Base-by-base conservation (phyloP, 805 yeast genomes). In the Yarrowia divulgata region DNA sequence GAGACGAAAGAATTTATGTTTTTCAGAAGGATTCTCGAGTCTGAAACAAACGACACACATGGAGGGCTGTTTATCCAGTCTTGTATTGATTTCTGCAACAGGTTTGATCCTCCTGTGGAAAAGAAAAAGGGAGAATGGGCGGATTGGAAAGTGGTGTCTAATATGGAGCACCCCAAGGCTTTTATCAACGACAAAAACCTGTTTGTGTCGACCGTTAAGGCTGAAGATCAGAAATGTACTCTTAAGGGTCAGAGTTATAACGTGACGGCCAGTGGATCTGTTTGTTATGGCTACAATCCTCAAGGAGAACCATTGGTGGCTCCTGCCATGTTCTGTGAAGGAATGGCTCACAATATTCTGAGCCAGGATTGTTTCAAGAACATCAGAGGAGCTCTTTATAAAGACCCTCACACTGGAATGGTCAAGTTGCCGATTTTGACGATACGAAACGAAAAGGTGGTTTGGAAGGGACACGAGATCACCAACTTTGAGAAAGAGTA, bases 101-200 rank as follows among this genome's bases (percentile, higher is more conserved):
- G 12, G 7, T 13, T 19, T 10, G 50, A 46, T 23, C 29, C 50
- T 5, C 32, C 16, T n/a, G 16, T 46, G 16, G 9, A 14, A 7
- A 5, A 8, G 6, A 14, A 14, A 8, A 8, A 23, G 8, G n/a
- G n/a, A 23, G 50, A 23, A 8, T 43, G 48, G 48, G 48, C 13
- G 12, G 48, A 46, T 5, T 40, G 43, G 43, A 40, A 6, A 7
- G 43, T 40, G 43, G 8, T 16, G 12, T 18, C 14, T 1, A 46
- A 8, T 16, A 8, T 3, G 12, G 2, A 1, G 7, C 0, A 2
- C 1, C 12, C 6, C 2, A n/a, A 10, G 3, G 34, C 34, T 8
- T 7, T 19, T 6, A 12, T 46, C n/a, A 46, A 46, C 50, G 50
- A 46, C 50, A n/a, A 6, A 8, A 19, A 12, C 8, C 23, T 40